Evolutionary conservation across 805 yeast genomes (phyloP).

Genomic region (Cyberlindnera euphorbiae): DNA sequence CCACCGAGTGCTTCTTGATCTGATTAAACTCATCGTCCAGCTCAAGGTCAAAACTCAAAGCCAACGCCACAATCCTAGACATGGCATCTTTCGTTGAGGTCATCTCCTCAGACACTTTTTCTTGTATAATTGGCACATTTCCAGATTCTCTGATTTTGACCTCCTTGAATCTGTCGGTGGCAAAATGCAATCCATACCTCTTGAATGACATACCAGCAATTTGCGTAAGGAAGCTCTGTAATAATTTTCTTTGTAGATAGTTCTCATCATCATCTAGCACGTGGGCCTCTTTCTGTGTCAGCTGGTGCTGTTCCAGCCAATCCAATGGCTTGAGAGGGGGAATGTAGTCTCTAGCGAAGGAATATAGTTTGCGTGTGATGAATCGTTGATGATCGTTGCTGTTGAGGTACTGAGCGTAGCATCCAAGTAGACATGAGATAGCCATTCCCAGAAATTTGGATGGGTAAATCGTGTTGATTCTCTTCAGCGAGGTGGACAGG

Average conservation of each 20-base stretch:
- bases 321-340: constrained; percentile 41
- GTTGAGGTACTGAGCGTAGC: constrained; percentile 39
- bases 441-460: constrained; percentile 74
- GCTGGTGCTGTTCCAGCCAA: constrained; percentile 28
- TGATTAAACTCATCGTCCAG: constrained; percentile 36
- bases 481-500: constrained; percentile 49
- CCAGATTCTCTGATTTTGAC: constrained; percentile 16
- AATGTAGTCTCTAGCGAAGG: constrained; percentile 55
- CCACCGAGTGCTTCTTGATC: constrained; percentile 32
- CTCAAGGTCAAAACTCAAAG: constrained; percentile 64
- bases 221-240: constrained; percentile 59
- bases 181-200: constrained; percentile 6
- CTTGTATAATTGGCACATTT: constrained; percentile 3
- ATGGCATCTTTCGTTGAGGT: constrained; percentile 30
- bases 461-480: constrained; percentile 69
- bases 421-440: constrained; percentile 51
- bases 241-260: constrained; percentile 56
- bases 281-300: constrained; percentile 33
- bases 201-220: constrained; percentile 35
- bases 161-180: constrained; percentile 14
- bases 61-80: constrained; percentile 43
- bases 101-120: constrained; percentile 20
- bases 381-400: constrained; percentile 32
- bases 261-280: constrained; percentile 51
- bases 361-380: constrained; percentile 57